These are phyloP conservation scores for Aspergillus quadricinctus DNA, from an alignment of 2,329 filamentous ascomycete genomes.

Conservation along the genomic window DNA sequence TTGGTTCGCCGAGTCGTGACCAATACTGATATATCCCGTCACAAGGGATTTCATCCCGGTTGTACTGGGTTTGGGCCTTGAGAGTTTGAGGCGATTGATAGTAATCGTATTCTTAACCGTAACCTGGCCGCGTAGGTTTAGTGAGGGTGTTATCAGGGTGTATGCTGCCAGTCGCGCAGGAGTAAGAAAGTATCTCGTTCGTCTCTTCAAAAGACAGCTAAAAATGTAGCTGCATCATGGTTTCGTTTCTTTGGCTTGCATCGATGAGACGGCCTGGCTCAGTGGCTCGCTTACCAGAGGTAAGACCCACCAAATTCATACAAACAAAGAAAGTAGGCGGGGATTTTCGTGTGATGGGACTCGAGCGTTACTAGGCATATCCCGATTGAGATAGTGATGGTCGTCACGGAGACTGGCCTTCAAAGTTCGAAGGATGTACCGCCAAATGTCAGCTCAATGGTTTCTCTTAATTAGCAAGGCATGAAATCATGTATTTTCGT, in stretches of 20 bases:
- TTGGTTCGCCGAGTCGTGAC: background rate
- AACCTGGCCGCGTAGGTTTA: background rate
- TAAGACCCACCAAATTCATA: background rate
- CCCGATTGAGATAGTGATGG: background rate
- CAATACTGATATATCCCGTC: background rate
- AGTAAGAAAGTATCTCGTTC: background rate
- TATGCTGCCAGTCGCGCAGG: background rate
- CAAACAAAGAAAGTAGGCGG: background rate
- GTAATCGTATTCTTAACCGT: background rate
- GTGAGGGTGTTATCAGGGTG: background rate
- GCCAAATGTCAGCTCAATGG: background rate
- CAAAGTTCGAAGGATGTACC: background rate
- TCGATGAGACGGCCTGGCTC: background rate
- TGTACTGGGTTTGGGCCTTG: background rate
- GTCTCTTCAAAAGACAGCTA: background rate
- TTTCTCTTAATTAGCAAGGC: too few species aligned
- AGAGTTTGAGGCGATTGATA: background rate
- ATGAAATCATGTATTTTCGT: background rate
- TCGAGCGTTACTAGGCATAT: background rate
- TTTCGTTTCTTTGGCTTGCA: background rate
- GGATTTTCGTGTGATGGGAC: background rate
- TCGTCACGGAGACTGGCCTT: too few species aligned
- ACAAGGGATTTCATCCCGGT: background rate
- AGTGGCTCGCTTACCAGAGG: background rate
- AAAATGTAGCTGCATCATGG: background rate